Evolutionary conservation across 1,284 basidiomycete species (phyloP).

Genomic region (Garcileccinum viscosum): DNA sequence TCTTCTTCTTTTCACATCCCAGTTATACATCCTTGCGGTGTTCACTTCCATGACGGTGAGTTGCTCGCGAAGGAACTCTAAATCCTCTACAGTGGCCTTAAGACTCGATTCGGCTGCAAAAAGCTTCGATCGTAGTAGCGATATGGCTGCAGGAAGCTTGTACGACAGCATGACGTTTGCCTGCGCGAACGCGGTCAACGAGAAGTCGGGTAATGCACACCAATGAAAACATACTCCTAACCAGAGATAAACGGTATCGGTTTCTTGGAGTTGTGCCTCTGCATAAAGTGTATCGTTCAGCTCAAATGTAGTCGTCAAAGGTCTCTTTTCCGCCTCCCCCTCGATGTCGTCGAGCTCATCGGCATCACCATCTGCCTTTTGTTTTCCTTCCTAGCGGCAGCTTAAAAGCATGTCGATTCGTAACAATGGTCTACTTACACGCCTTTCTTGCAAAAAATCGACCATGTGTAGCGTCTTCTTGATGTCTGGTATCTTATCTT

Average conservation of each 20-base stretch:
- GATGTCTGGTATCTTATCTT: slow-evolving; percentile 97
- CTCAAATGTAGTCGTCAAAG: slow-evolving; percentile 89
- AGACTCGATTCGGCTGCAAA: slow-evolving; percentile 74
- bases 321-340: slow-evolving; percentile 47
- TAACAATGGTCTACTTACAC: slow-evolving; percentile 50
- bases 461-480: slow-evolving; percentile 93
- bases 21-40: slow-evolving; percentile 95
- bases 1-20: slow-evolving; percentile 88
- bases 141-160: slow-evolving; percentile 81
- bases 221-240: slow-evolving; percentile 77
- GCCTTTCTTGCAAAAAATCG: slow-evolving; percentile 76
- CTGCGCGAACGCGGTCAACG: slow-evolving; percentile 46
- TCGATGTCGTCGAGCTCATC: slow-evolving; percentile 58
- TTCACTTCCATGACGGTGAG: slow-evolving; percentile 99
- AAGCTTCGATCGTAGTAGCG: slow-evolving; percentile 83
- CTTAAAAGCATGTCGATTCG: background rate
- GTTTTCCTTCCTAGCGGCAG: slow-evolving; percentile 62
- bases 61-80: slow-evolving; percentile 94
- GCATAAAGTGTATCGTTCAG: slow-evolving; percentile 95
- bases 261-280: slow-evolving; percentile 87
- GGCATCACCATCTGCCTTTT: slow-evolving; percentile 47
- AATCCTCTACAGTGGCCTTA: slow-evolving; percentile 80
- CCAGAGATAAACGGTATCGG: slow-evolving; percentile 93
- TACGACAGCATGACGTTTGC: slow-evolving; percentile 99
- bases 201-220: background rate